Base-by-base conservation (phyloP, 257 asterid species). In the Gentiana macrophylla region DNA sequence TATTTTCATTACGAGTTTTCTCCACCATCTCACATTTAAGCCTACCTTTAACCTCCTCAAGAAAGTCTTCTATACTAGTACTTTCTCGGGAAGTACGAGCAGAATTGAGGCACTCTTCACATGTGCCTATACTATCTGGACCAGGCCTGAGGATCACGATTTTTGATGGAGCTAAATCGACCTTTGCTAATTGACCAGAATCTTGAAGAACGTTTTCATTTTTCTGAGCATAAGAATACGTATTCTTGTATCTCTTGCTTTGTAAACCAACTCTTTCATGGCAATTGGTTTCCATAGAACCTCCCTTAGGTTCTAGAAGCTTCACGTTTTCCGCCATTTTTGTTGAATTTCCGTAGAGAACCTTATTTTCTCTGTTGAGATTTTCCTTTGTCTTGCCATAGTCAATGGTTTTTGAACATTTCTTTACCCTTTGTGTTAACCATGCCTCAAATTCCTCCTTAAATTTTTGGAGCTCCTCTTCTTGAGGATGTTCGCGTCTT, bases 361-460 rank as follows among this genome's bases (percentile, higher is more conserved):
- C 38, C 79, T 76, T 76, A 77, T 79, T 91, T 66, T 91, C 88
- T 77, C 78, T 79, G 74, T 81, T 85, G 67, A 81, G 95, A 44
- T 84, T 77, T 74, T 77, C 93, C 69, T 77, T 95, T 52, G 70
- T 79, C 58, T 78, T 70, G 64, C 71, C 79, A 58, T 63, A 57
- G 62, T 78, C 81, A n/a, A 71, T 69, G 53, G 69, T 61, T 67
- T 75, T 77, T 0, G 88, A 74, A 57, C 94, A 87, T 61, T 84
- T 84, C 58, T 74, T 74, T 49, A 87, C 76, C 50, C 97, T 76
- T 55, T 79, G 80, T 46, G 84, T 71, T 76, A 85, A 97, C 85
- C 93, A 88, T 66, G 94, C 95, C 76, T 80, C 99, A 55, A 92
- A 92, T 49, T 92, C 99, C 72, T 77, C 84, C 86, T 92, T 92